Evolutionary conservation across 2,329 filamentous ascomycete species (phyloP).

Genomic region (Phialocephala subalpina): DNA sequence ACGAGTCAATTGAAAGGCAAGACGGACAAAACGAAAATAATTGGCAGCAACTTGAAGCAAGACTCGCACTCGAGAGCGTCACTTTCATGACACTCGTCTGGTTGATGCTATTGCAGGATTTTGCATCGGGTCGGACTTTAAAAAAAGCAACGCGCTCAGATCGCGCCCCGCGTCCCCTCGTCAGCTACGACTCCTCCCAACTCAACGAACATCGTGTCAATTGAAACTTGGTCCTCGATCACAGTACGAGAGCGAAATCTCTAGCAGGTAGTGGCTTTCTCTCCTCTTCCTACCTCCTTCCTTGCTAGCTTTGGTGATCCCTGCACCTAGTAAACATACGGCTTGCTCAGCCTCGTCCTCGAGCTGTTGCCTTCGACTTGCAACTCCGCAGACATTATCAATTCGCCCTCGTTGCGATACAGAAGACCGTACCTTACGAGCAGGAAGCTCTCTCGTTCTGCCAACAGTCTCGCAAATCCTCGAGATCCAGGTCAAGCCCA

Average conservation of each 20-base stretch:
- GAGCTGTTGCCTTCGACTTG: not conserved
- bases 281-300: not conserved
- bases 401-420: not conserved
- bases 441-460: not conserved
- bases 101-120: too few species aligned
- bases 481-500: not conserved
- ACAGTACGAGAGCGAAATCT: not conserved
- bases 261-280: not conserved
- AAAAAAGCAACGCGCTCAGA: slow-evolving; percentile 1
- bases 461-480: not conserved
- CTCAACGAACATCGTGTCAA: not conserved
- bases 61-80: not conserved
- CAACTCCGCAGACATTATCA: not conserved
- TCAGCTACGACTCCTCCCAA: not conserved
- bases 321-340: not conserved
- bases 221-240: not conserved
- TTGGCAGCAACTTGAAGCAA: not conserved
- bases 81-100: too few species aligned
- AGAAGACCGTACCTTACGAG: not conserved
- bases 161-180: not conserved
- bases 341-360: slow-evolving; percentile 1
- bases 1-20: too few species aligned
- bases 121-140: too few species aligned
- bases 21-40: not conserved
- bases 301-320: not conserved